Conservation (phyloP, 495 filamentous ascomycete genomes). For the Talaromyces borbonicus region DNA sequence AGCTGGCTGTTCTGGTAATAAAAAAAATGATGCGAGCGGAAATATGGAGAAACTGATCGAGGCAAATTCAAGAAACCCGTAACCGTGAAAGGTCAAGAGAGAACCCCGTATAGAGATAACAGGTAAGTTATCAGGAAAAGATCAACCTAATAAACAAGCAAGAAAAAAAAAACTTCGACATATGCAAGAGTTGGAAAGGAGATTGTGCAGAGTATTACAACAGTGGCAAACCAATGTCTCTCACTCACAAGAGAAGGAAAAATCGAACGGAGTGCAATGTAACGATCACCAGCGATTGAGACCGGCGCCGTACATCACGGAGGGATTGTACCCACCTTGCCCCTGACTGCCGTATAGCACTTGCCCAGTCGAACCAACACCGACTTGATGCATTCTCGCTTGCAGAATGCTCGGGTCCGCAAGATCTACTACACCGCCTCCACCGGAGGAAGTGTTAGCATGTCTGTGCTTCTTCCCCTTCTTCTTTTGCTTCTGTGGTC, state of each 20-base stretch:
- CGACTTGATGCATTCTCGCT: constrained; percentile 86
- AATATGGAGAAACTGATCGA: constrained; percentile 7
- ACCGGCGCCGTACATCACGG: constrained; percentile 75
- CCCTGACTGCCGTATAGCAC: constrained; percentile 81
- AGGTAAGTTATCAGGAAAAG: too few species aligned
- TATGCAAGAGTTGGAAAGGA: too few species aligned
- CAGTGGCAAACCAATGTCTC: constrained; percentile 10
- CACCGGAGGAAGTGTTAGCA: constrained; percentile 99
- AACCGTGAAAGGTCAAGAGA: background rate
- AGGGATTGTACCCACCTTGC: constrained; percentile 96
- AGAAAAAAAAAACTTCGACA: constrained; percentile 18
- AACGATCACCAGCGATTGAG: constrained; percentile 62
- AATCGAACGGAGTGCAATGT: constrained; percentile 3
- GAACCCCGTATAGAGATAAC: too few species aligned
- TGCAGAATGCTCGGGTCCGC: constrained; percentile 99
- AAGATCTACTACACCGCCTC: constrained; percentile 98
- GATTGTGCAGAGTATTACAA: too few species aligned
- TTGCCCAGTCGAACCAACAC: constrained; percentile 62
- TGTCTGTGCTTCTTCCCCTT: constrained; percentile 99
- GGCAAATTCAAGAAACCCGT: background rate
- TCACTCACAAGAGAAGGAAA: constrained; percentile 1
- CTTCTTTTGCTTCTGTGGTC: constrained; percentile 93
- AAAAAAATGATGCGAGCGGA: constrained; percentile 7
- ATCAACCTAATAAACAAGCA: constrained; percentile 15
- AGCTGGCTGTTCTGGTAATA: constrained; percentile 23